Base-by-base conservation (phyloP, 495 filamentous ascomycete species). In the Poronia punctata region DNA sequence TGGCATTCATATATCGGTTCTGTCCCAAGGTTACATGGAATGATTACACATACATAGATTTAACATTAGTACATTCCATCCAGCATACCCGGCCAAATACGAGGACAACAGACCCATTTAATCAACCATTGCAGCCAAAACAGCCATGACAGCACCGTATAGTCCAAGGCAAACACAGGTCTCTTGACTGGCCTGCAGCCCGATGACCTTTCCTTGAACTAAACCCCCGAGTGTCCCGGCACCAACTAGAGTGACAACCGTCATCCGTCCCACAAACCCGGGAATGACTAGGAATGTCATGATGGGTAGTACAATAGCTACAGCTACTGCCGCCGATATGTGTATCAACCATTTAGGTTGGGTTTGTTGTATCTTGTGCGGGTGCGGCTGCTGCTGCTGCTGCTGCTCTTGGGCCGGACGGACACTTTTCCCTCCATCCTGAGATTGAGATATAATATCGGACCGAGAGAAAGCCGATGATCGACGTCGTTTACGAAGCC, bases 281-380 rank as follows among this genome's bases (percentile, higher is more conserved):
- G 70, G 70, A 21, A 73, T 68, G 3, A 73, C 48, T 3, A 56
- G 52, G 54, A 82, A 83, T 4, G 76, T 74, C 19, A 83, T 53
- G 12, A 84, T 67, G 0, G 78, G 79, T 7, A 80, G 51, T 5
- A 80, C 59, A 8, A 81, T 56, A 0, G 75, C 67, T 3, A 72
- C 66, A 0, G 76, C 71, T 10, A 77, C 60, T 17, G 76, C 72
- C 37, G 74, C 54, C 7, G 75, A 73, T 7, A 78, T 43, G 7
- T 50, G 48, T 53, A 55, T 60, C 7, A 56, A 32, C 5, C 46
- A 38, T n/a, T n/a, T n/a, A n/a, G n/a, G n/a, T n/a, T n/a, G n/a
- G n/a, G n/a, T n/a, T n/a, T n/a, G n/a, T n/a, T n/a, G n/a, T n/a
- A n/a, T n/a, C n/a, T n/a, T n/a, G n/a, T n/a, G n/a, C n/a, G n/a